A percentile compares a stretch with the other conserved stretches of the same genome.
Evolutionary conservation across 305 asterid genomes (phyloP).

Genomic region (Coffea humblotiana): DNA sequence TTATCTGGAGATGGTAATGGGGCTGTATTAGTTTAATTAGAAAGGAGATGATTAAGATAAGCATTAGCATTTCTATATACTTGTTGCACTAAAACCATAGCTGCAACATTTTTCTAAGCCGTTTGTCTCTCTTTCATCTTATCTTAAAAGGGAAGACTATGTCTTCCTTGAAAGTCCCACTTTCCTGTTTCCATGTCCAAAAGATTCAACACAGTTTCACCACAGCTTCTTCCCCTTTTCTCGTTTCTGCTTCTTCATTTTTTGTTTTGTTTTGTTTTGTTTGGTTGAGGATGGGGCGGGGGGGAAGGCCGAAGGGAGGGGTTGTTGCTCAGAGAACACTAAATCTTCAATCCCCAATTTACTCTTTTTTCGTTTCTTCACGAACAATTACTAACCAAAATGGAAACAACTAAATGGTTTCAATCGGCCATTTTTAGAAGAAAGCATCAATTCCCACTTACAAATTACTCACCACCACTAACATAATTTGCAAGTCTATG

Average conservation of each 20-base stretch:
- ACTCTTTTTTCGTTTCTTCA: no score
- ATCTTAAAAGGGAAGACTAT: slow-evolving; percentile 14
- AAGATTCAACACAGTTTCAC: slow-evolving; percentile 27
- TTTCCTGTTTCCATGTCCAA: slow-evolving; percentile 9
- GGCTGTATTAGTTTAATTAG: slow-evolving; percentile 34
- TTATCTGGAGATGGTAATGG: slow-evolving; percentile 42
- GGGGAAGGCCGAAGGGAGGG: no score
- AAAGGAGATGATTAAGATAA: slow-evolving; percentile 41
- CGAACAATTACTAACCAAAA: neutral
- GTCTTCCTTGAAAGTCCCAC: slow-evolving; percentile 30
- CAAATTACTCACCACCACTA: neutral
- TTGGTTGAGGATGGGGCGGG: no score
- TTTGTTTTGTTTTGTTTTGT: no score
- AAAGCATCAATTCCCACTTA: neutral
- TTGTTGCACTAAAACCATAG: slow-evolving; percentile 38
- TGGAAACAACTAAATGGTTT: neutral
- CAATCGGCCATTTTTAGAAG: neutral
- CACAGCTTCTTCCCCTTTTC: no score
- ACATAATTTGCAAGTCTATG: neutral
- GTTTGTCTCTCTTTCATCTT: neutral
- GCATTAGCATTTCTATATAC: slow-evolving; percentile 26
- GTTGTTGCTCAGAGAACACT: neutral
- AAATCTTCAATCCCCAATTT: neutral
- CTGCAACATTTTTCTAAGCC: slow-evolving; percentile 29
- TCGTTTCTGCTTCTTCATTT: neutral